Percentiles rank a stretch among this genome's conserved stretches.
Evolutionary conservation across 805 yeast species (phyloP).

Genomic region (Metschnikowia picachoensis): DNA sequence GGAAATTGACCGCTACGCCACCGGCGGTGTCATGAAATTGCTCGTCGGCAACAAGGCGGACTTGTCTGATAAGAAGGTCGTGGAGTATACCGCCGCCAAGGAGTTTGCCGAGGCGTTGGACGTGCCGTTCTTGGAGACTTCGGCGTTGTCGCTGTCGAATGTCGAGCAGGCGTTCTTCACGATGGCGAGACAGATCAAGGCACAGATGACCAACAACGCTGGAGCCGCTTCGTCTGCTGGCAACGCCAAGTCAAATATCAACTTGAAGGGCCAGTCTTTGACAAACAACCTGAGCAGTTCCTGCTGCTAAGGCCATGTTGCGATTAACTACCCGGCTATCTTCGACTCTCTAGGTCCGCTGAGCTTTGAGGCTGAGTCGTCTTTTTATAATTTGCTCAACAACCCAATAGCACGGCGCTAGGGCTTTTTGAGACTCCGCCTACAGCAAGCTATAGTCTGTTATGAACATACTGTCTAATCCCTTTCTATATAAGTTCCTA

Average conservation of each 20-base stretch:
- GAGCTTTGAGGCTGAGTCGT: too few relatives aligned
- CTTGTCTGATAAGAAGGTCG: constrained; percentile 88
- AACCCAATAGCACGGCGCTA: too few relatives aligned
- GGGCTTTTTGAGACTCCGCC: background rate
- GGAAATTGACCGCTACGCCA: constrained; percentile 97
- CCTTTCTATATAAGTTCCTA: background rate
- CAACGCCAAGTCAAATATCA: constrained; percentile 60
- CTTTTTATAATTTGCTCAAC: too few relatives aligned
- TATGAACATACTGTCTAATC: constrained; percentile 2
- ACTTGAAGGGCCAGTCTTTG: constrained; percentile 64
- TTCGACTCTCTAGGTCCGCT: too few relatives aligned
- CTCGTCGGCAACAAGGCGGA: constrained; percentile 97
- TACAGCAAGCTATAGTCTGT: background rate
- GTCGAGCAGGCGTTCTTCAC: constrained; percentile 98
- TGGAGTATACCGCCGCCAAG: constrained; percentile 92
- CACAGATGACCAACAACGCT: constrained; percentile 76
- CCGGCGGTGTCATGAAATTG: constrained; percentile 94
- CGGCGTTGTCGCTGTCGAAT: constrained; percentile 91
- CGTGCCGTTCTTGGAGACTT: constrained; percentile 93
- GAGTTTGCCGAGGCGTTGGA: constrained; percentile 95
- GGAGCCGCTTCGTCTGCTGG: constrained; percentile 30
- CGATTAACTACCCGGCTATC: too few relatives aligned
- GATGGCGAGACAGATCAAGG: constrained; percentile 98
- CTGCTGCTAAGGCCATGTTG: constrained; percentile 30
- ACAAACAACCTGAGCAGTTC: constrained; percentile 37